These are phyloP conservation scores for Mrakia blollopis DNA, from an alignment of 768 basidiomycete genomes.

Conservation along the genomic window DNA sequence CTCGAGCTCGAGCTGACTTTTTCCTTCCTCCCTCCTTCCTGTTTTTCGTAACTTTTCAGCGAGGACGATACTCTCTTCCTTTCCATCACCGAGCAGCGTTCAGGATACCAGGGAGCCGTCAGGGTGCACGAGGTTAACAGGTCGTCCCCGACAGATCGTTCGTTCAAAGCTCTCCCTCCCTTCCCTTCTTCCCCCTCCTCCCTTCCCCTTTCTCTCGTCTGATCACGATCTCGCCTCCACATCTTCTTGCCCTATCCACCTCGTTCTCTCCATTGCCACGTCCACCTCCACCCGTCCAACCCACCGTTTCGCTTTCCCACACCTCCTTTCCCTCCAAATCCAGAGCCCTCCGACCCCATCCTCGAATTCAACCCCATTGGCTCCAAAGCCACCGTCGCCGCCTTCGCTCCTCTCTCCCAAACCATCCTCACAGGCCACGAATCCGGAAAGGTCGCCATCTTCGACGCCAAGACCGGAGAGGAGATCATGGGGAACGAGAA, in stretches of 20 bases:
- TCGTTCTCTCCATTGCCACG: background rate
- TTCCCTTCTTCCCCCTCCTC: slow-evolving; percentile 11
- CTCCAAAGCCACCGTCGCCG: slow-evolving; percentile 93
- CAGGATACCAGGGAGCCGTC: slow-evolving; percentile 86
- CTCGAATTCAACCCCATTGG: slow-evolving; percentile 82
- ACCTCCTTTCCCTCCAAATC: background rate
- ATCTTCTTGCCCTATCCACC: too few relatives aligned
- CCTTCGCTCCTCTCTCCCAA: slow-evolving; percentile 72
- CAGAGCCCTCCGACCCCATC: slow-evolving; percentile 71
- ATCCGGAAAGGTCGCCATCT: slow-evolving; percentile 88
- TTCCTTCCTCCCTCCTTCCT: background rate
- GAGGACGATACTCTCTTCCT: slow-evolving; percentile 50
- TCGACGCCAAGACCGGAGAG: slow-evolving; percentile 80
- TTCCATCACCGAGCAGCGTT: slow-evolving; percentile 94
- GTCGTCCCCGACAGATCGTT: slow-evolving; percentile 76
- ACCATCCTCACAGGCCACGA: slow-evolving; percentile 91
- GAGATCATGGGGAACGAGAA: slow-evolving; percentile 78
- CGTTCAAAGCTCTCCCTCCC: slow-evolving; percentile 44
- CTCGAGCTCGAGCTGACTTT: slow-evolving; percentile 7
- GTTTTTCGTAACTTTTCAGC: background rate
- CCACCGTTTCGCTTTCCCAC: background rate
- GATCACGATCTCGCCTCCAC: background rate
- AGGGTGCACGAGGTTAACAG: slow-evolving; percentile 82
- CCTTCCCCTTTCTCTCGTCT: background rate
- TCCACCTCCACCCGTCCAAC: background rate